A percentile compares a stretch with the other conserved stretches of the same genome.
Evolutionary conservation across 2,329 filamentous ascomycete species (phyloP).

Genomic region (Passalora sequoiae): DNA sequence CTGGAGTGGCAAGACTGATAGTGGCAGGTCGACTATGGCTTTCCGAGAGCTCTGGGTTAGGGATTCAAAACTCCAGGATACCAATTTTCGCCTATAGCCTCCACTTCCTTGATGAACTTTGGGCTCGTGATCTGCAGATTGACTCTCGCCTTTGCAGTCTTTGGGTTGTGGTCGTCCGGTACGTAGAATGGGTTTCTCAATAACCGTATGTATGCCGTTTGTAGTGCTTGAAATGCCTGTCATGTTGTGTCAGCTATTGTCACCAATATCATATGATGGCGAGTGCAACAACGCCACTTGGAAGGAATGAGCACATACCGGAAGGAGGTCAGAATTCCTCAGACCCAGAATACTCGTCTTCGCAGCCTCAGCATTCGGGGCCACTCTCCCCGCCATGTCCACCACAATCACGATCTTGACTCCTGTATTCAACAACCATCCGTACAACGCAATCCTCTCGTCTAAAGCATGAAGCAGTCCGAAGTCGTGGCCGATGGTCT

Average conservation of each 20-base stretch:
- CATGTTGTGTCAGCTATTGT: not conserved
- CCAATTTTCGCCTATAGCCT: slow-evolving; percentile 81
- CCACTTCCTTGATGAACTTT: slow-evolving; percentile 75
- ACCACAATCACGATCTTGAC: slow-evolving; percentile 86
- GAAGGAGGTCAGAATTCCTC: slow-evolving; percentile 79
- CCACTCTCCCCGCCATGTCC: slow-evolving; percentile 73
- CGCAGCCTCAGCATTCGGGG: slow-evolving; percentile 31
- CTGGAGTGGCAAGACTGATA: too few species aligned
- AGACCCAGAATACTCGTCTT: slow-evolving; percentile 56
- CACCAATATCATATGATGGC: too few species aligned
- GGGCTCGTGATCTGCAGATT: slow-evolving; percentile 70
- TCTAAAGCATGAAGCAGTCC: slow-evolving; percentile 90
- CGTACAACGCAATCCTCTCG: slow-evolving; percentile 88
- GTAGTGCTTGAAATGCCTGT: slow-evolving; percentile 81
- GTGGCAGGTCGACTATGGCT: too few species aligned
- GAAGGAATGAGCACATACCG: slow-evolving; percentile 50
- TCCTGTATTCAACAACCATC: slow-evolving; percentile 93
- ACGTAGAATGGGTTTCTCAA: slow-evolving; percentile 93
- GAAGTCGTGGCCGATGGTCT: slow-evolving; percentile 73
- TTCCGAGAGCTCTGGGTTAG: too few species aligned
- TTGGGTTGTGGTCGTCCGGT: slow-evolving; percentile 74
- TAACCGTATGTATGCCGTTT: slow-evolving; percentile 82
- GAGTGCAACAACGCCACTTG: too few species aligned
- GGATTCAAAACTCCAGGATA: slow-evolving; percentile 54
- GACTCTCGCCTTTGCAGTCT: slow-evolving; percentile 42